phyloP scores from a whole-genome alignment of 192 early-diverging fungal species.

The Coemansia sp. region DNA sequence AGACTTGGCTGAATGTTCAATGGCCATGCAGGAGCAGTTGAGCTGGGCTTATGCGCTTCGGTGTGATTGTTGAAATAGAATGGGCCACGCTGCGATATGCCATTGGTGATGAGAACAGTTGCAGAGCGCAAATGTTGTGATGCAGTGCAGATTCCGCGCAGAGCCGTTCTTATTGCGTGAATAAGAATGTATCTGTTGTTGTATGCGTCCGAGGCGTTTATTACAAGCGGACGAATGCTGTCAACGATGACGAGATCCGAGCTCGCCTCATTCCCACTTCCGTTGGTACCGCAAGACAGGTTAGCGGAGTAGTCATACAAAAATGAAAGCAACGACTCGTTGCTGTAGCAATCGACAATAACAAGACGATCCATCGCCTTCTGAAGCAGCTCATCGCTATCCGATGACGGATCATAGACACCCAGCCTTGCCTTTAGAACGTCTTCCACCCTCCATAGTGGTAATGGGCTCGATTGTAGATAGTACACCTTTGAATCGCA shows the following conservation, averaged over 20 bases:
- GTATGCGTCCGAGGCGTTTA: slow-evolving; percentile 23
- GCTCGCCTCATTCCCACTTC: background rate
- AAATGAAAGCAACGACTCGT: slow-evolving; percentile 36
- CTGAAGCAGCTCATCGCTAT: slow-evolving; percentile 5
- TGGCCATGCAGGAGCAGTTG: background rate
- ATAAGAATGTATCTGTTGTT: slow-evolving; percentile 21
- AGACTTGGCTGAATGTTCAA: slow-evolving; percentile 35
- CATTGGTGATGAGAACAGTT: slow-evolving; percentile 37
- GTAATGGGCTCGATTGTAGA: slow-evolving; percentile 28
- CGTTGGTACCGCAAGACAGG: background rate
- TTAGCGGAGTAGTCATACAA: slow-evolving; percentile 28
- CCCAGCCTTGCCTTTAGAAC: slow-evolving; percentile 12
- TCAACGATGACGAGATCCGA: slow-evolving; percentile 41
- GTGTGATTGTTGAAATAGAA: background rate
- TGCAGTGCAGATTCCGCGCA: slow-evolving; percentile 19
- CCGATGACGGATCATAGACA: background rate
- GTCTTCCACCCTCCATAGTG: slow-evolving; percentile 31
- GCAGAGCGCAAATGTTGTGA: background rate
- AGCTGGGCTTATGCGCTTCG: background rate
- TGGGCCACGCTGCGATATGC: slow-evolving; percentile 28
- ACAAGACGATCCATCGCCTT: slow-evolving; percentile 34
- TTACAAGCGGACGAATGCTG: slow-evolving; percentile 34
- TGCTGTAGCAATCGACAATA: slow-evolving; percentile 31
- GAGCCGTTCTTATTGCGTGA: slow-evolving; percentile 30
- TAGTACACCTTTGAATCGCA: slow-evolving; percentile 20